Conservation (phyloP, 257 asterid genomes). For the Voacanga thouarsii region DNA sequence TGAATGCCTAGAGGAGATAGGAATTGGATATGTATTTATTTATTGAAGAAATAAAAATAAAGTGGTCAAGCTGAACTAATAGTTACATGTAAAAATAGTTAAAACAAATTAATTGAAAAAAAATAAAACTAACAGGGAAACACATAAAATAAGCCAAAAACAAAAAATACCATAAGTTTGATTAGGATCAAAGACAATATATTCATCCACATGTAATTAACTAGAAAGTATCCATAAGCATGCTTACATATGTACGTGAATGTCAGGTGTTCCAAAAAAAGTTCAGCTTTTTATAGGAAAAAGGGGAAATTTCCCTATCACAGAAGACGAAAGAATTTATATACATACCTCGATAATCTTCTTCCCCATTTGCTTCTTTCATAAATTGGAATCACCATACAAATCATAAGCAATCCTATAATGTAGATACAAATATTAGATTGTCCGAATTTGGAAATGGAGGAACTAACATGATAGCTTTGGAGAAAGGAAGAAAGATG, state of each 20-base stretch:
- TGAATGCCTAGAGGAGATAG: no score
- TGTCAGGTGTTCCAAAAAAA: conserved; percentile 8
- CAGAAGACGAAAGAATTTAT: not conserved
- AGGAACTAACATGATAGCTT: conserved; percentile 56
- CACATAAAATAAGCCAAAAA: conserved; percentile 5
- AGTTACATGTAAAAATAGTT: not conserved
- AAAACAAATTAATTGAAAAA: not conserved
- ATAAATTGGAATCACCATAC: conserved; percentile 65
- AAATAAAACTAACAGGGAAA: not conserved
- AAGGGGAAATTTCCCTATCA: not conserved
- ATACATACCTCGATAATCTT: conserved; percentile 53
- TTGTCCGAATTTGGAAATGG: not conserved
- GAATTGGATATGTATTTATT: no score
- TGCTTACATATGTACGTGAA: conserved; percentile 88
- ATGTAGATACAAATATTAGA: not conserved
- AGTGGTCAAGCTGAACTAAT: not conserved
- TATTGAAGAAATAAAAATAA: not conserved
- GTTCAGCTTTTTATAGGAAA: not conserved
- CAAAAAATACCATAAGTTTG: conserved; percentile 72
- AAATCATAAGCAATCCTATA: conserved; percentile 56
- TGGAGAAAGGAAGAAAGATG: conserved; percentile 57
- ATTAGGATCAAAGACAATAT: conserved; percentile 88
- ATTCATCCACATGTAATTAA: conserved; percentile 78
- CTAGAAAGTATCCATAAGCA: conserved; percentile 85
- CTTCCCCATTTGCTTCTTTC: conserved; percentile 68